Evolutionary conservation across 371 early-diverging fungal species (phyloP).

Genomic region (Mortierella sp.): DNA sequence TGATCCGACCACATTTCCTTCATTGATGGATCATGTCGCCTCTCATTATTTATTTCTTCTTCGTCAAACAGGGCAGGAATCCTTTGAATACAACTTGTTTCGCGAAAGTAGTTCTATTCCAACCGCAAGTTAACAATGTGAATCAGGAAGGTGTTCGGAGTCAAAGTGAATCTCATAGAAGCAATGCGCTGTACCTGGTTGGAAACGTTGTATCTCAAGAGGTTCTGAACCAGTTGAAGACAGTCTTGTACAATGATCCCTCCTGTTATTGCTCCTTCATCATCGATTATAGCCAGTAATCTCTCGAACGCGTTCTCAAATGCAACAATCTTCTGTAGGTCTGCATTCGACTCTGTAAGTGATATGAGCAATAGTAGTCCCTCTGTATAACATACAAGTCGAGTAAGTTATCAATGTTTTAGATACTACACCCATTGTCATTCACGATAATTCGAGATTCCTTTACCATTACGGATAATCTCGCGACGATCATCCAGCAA

Average conservation of each 20-base stretch:
- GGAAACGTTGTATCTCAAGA: conserved; percentile 93
- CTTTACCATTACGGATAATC: conserved; percentile 92
- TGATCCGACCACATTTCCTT: conserved; percentile 76
- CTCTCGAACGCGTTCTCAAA: conserved; percentile 97
- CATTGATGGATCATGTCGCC: conserved; percentile 60
- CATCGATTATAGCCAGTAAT: conserved; percentile 84
- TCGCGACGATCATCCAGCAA: conserved; percentile 93
- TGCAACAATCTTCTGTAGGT: conserved; percentile 97
- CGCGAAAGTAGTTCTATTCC: conserved; percentile 90
- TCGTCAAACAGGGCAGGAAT: conserved; percentile 77
- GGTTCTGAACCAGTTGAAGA: conserved; percentile 89
- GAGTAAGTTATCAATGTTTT: background rate
- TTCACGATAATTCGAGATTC: too few relatives aligned
- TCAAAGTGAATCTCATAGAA: background rate
- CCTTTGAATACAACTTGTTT: conserved; percentile 92
- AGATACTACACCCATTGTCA: background rate
- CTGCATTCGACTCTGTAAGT: conserved; percentile 90
- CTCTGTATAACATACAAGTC: conserved; percentile 67
- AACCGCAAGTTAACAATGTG: background rate
- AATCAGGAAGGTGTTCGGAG: background rate
- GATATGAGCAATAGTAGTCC: conserved; percentile 90
- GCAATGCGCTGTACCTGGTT: conserved; percentile 82
- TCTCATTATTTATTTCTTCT: conserved; percentile 47
- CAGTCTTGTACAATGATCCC: conserved; percentile 98
- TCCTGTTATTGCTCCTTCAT: conserved; percentile 94